A percentile compares a stretch with the other conserved stretches of the same genome.
phyloP scores from a whole-genome alignment of 179 eudicot species.

The Pouteria campechiana region DNA sequence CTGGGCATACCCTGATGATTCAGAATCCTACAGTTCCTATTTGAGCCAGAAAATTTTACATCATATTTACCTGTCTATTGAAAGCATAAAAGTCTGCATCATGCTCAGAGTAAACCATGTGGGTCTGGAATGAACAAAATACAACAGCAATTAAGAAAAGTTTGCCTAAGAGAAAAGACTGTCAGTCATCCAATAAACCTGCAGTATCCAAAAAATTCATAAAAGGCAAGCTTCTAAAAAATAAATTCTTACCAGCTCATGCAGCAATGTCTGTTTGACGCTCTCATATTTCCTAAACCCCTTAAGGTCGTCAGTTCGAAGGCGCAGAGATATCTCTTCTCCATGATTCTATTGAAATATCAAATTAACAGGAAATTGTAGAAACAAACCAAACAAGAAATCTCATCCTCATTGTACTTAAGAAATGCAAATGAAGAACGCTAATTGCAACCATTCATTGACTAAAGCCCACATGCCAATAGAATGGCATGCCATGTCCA shows the following conservation, averaged over 20 bases:
- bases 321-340: constrained; percentile 88
- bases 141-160: neutral
- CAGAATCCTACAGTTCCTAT: too few species aligned
- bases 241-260: constrained; percentile 65
- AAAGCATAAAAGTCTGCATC: constrained; percentile 72
- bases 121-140: constrained; percentile 42
- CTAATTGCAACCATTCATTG: too few species aligned
- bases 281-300: constrained; percentile 85
- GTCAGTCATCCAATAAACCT: too few species aligned
- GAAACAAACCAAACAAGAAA: neutral
- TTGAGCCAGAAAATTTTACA: too few species aligned
- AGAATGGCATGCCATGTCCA: too few species aligned
- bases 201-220: too few species aligned
- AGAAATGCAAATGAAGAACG: too few species aligned
- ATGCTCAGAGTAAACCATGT: constrained; percentile 80
- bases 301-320: constrained; percentile 91
- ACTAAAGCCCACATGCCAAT: too few species aligned
- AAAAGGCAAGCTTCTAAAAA: neutral
- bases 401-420: too few species aligned
- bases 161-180: neutral
- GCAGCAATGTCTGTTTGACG: constrained; percentile 76
- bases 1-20: neutral
- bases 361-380: constrained; percentile 12
- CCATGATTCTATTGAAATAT: constrained; percentile 67
- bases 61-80: constrained; percentile 50